These are phyloP conservation scores for Talaromyces liani DNA, from an alignment of 495 filamentous ascomycete genomes.

Conservation along the genomic window DNA sequence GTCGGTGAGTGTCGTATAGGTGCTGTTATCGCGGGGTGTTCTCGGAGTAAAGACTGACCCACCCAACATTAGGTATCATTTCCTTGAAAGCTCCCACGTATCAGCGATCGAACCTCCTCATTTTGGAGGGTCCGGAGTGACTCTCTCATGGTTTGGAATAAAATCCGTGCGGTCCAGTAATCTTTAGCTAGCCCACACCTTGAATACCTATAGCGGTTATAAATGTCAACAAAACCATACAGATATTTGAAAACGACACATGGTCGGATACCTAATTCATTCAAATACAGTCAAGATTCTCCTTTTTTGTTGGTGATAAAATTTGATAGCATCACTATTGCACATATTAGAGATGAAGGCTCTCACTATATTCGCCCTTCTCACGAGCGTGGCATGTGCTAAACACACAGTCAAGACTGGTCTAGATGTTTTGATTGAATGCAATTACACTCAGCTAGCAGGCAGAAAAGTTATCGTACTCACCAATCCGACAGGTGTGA, in stretches of 20 bases:
- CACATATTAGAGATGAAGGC: neutral
- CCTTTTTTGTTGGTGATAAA: neutral
- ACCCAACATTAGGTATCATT: neutral
- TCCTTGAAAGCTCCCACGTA: neutral
- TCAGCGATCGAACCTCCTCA: neutral
- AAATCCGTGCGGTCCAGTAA: neutral
- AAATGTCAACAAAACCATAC: neutral
- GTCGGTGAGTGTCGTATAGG: neutral
- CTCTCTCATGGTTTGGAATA: neutral
- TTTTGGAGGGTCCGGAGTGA: neutral
- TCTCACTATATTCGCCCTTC: neutral
- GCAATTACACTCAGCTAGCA: slow-evolving; percentile 4
- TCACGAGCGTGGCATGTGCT: neutral
- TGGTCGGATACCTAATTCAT: neutral
- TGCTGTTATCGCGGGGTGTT: neutral
- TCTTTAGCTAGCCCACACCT: neutral
- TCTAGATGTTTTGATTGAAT: neutral
- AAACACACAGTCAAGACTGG: slow-evolving; percentile 5
- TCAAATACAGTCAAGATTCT: neutral
- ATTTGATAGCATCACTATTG: too few relatives aligned
- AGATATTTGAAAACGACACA: neutral
- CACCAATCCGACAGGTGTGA: slow-evolving; percentile 6
- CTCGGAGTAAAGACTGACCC: neutral
- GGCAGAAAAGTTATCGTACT: slow-evolving; percentile 7
- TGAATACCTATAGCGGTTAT: too few relatives aligned